Conservation (phyloP, 768 basidiomycete genomes). For the Panaeolus cyanescens region DNA sequence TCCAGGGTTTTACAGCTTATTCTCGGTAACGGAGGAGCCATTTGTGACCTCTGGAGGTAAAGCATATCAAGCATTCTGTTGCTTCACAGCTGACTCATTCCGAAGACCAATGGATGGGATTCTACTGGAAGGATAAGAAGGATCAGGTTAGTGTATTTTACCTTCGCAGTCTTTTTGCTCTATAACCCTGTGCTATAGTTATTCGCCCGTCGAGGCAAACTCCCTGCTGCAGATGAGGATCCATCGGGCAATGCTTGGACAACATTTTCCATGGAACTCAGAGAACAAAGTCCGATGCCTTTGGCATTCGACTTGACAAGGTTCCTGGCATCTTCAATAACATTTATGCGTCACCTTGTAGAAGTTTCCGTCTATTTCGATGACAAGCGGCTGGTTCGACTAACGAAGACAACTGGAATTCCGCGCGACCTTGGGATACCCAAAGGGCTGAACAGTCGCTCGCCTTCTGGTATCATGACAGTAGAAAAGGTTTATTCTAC, state of each 20-base stretch:
- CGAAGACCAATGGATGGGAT: constrained; percentile 88
- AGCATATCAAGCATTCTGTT: constrained; percentile 9
- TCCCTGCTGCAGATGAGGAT: constrained; percentile 39
- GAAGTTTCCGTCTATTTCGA: constrained; percentile 85
- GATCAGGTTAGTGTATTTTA: constrained; percentile 68
- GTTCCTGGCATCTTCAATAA: constrained; percentile 89
- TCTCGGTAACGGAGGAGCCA: constrained; percentile 83
- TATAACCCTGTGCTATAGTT: constrained; percentile 46
- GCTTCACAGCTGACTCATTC: constrained; percentile 8
- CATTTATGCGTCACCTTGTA: constrained; percentile 83
- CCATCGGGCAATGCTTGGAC: constrained; percentile 64
- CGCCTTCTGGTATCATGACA: constrained; percentile 65
- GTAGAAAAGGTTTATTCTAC: constrained; percentile 64
- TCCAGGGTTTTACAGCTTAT: constrained; percentile 64
- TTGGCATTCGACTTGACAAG: constrained; percentile 84
- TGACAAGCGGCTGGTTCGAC: constrained; percentile 64
- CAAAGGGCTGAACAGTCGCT: constrained; percentile 55
- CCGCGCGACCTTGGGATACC: constrained; percentile 55
- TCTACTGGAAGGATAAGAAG: constrained; percentile 94
- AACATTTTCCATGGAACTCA: constrained; percentile 84
- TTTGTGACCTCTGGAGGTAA: constrained; percentile 80
- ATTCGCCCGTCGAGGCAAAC: constrained; percentile 76
- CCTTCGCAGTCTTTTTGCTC: neutral
- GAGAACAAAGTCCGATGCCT: constrained; percentile 81
- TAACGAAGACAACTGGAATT: constrained; percentile 63